Percentiles rank a stretch among this genome's conserved stretches.
Conservation (phyloP, 768 basidiomycete genomes). For the Paxillus rubicundulus region DNA sequence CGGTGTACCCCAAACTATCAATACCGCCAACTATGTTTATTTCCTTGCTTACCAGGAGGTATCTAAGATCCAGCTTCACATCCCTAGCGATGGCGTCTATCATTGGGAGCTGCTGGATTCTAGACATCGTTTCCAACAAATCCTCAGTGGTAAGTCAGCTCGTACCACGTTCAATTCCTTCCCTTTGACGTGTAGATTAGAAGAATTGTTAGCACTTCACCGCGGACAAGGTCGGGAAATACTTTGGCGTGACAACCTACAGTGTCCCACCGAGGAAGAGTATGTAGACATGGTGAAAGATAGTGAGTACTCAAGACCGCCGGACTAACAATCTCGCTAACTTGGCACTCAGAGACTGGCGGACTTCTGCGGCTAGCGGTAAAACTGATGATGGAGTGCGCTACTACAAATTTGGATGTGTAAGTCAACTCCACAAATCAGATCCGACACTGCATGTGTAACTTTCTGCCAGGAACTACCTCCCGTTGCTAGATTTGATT, state of each 20-base stretch:
- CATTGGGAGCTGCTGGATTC: conserved; percentile 8
- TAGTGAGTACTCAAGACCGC: conserved; percentile 49
- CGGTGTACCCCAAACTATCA: conserved; percentile 94
- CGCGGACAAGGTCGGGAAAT: conserved; percentile 93
- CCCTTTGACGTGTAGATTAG: conserved; percentile 19
- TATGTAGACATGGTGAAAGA: conserved; percentile 96
- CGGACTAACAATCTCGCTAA: neutral
- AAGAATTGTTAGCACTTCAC: conserved; percentile 79
- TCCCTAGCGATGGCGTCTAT: conserved; percentile 36
- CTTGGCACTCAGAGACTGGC: conserved; percentile 71
- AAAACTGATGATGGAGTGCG: conserved; percentile 92
- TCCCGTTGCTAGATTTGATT: conserved; percentile 55
- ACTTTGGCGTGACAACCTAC: conserved; percentile 87
- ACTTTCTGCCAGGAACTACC: conserved; percentile 41
- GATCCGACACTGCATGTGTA: neutral
- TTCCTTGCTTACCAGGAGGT: conserved; percentile 90
- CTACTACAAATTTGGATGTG: conserved; percentile 57
- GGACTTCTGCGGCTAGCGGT: conserved; percentile 88
- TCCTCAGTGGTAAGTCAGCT: conserved; percentile 64
- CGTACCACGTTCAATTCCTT: neutral
- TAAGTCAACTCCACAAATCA: conserved; percentile 31
- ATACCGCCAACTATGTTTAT: conserved; percentile 95
- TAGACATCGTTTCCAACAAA: conserved; percentile 54
- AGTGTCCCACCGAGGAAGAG: conserved; percentile 91
- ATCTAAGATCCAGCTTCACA: conserved; percentile 37